Conservation (phyloP, 2,329 filamentous ascomycete species). For the Orbilia javanica region DNA sequence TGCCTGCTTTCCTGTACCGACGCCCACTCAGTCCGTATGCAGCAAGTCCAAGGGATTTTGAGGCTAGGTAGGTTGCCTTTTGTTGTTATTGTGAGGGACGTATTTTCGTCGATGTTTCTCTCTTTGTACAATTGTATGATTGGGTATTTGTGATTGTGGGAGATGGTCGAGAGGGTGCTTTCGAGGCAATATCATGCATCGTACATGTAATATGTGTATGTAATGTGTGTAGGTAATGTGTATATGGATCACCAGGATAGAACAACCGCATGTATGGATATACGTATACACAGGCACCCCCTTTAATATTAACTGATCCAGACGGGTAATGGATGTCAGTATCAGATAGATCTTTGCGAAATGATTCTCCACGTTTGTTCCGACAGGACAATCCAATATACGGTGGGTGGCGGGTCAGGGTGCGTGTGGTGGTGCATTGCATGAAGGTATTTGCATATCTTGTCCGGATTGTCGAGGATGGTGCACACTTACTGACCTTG, state of each 20-base stretch:
- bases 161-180: no score
- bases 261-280: no score
- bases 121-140: no score
- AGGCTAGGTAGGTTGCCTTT: not conserved
- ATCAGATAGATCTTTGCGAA: not conserved
- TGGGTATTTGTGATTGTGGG: no score
- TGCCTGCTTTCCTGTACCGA: constrained; percentile 9
- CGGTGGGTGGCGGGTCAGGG: not conserved
- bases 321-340: not conserved
- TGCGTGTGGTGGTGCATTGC: no score
- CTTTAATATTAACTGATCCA: not conserved
- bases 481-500: no score
- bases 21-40: constrained; percentile 36
- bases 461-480: constrained; percentile 8
- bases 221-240: not conserved
- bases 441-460: constrained; percentile 7
- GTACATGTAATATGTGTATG: not conserved
- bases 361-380: constrained; percentile 7
- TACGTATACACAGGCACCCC: not conserved
- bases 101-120: no score
- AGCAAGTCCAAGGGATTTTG: constrained; percentile 48
- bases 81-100: constrained; percentile 12
- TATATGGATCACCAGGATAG: not conserved
- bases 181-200: no score
- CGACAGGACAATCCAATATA: no score